phyloP scores from a whole-genome alignment of 257 asterid genomes.

The Coffea eugenioides region DNA sequence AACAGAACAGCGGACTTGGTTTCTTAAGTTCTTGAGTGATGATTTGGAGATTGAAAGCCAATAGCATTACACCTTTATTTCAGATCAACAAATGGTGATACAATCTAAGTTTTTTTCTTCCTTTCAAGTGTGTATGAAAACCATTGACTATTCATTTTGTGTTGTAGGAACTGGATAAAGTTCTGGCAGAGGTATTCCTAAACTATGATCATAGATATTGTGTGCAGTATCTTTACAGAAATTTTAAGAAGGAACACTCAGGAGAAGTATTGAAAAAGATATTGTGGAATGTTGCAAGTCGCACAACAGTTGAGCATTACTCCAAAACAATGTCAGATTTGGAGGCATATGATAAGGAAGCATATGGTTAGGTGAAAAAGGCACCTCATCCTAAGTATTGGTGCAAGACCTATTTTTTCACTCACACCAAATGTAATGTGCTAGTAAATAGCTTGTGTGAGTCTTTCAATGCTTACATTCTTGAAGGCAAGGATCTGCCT shows the following conservation, averaged over 20 bases:
- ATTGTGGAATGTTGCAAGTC: not conserved
- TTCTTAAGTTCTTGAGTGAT: no score
- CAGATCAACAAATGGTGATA: not conserved
- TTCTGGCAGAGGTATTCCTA: not conserved
- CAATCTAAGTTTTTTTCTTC: no score
- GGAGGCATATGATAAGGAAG: not conserved
- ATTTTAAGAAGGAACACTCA: not conserved
- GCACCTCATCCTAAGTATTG: not conserved
- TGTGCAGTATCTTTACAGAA: not conserved
- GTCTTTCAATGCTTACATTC: not conserved
- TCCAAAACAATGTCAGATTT: not conserved
- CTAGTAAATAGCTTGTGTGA: not conserved
- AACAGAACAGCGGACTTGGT: not conserved
- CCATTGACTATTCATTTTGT: no score
- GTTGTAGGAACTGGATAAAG: not conserved
- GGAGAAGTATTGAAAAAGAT: not conserved
- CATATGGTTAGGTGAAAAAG: not conserved
- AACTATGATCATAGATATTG: not conserved
- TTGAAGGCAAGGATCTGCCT: not conserved
- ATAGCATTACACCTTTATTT: not conserved
- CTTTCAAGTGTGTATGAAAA: no score
- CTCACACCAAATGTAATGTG: not conserved
- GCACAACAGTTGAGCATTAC: not conserved
- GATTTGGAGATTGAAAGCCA: not conserved
- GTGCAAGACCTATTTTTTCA: not conserved